phyloP scores from a whole-genome alignment of 805 yeast genomes.

The Pichia nanzhaoensis region DNA sequence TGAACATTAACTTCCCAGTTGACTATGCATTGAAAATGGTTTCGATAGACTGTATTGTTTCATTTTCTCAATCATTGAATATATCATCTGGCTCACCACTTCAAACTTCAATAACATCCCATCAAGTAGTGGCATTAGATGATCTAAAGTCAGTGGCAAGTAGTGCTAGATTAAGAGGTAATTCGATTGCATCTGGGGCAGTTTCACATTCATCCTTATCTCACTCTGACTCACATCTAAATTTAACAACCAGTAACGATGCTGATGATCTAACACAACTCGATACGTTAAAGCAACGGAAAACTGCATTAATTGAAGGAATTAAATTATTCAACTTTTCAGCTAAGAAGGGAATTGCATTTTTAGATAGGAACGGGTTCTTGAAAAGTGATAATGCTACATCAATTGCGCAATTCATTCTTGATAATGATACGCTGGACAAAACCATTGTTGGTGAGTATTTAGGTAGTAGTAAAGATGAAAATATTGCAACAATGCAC shows the following conservation, averaged over 20 bases:
- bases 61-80: slow-evolving; percentile 71
- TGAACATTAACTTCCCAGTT: slow-evolving; percentile 52
- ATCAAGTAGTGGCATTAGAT: not conserved
- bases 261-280: slow-evolving; percentile 52
- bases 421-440: slow-evolving; percentile 65
- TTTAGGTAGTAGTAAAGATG: slow-evolving; percentile 81
- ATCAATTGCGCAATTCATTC: slow-evolving; percentile 68
- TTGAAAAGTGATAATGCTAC: slow-evolving; percentile 53
- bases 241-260: slow-evolving; percentile 9
- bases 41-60: slow-evolving; percentile 73
- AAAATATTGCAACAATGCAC: slow-evolving; percentile 80
- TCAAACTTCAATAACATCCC: not conserved
- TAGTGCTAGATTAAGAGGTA: slow-evolving; percentile 4
- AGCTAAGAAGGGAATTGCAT: slow-evolving; percentile 72
- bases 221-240: slow-evolving; percentile 17
- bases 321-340: slow-evolving; percentile 74
- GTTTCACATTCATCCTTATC: slow-evolving; percentile 18
- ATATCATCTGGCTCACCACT: slow-evolving; percentile 73
- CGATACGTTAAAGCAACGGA: slow-evolving; percentile 75
- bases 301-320: slow-evolving; percentile 74
- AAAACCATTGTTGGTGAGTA: slow-evolving; percentile 84
- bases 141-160: slow-evolving; percentile 9
- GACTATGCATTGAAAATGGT: slow-evolving; percentile 82
- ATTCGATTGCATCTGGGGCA: slow-evolving; percentile 25
- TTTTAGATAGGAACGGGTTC: slow-evolving; percentile 57